Percentiles rank a stretch among this genome's conserved stretches.
Conservation (phyloP, 2,329 filamentous ascomycete genomes). For the Exophiala mesophila region DNA sequence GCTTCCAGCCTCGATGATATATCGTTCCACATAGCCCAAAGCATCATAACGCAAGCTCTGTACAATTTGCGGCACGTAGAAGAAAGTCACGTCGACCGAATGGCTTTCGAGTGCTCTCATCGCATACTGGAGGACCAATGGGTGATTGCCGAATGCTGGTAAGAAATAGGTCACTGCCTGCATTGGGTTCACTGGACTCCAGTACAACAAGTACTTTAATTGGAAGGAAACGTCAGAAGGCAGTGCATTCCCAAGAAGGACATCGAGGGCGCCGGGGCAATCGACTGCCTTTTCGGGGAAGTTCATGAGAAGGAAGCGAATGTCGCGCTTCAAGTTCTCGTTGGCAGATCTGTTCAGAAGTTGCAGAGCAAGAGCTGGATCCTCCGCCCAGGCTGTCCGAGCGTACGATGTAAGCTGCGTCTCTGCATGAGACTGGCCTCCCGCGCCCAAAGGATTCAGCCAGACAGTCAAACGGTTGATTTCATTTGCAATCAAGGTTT, state of each 20-base stretch:
- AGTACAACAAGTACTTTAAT: constrained; percentile 89
- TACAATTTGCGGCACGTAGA: constrained; percentile 97
- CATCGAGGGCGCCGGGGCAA: constrained; percentile 75
- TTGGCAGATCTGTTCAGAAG: constrained; percentile 74
- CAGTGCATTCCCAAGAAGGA: constrained; percentile 71
- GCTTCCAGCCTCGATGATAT: constrained; percentile 93
- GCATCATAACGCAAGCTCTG: constrained; percentile 90
- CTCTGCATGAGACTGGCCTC: constrained; percentile 11
- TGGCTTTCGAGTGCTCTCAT: constrained; percentile 93
- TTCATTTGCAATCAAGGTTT: constrained; percentile 77
- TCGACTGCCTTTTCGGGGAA: constrained; percentile 76
- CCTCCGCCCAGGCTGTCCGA: constrained; percentile 80
- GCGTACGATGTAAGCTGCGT: constrained; percentile 58
- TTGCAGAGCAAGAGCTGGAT: constrained; percentile 81
- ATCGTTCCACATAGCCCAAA: constrained; percentile 90
- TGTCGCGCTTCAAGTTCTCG: constrained; percentile 64
- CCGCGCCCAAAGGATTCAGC: constrained; percentile 67
- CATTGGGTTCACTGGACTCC: constrained; percentile 86
- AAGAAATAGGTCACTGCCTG: constrained; percentile 91
- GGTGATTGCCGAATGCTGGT: constrained; percentile 83
- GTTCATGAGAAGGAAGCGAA: constrained; percentile 74
- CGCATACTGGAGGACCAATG: constrained; percentile 91
- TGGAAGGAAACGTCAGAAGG: constrained; percentile 77
- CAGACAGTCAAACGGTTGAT: constrained; percentile 79
- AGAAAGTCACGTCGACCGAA: constrained; percentile 95